Evolutionary conservation across 2,329 filamentous ascomycete genomes (phyloP).

Genomic region (Sarocladium kiliense): DNA sequence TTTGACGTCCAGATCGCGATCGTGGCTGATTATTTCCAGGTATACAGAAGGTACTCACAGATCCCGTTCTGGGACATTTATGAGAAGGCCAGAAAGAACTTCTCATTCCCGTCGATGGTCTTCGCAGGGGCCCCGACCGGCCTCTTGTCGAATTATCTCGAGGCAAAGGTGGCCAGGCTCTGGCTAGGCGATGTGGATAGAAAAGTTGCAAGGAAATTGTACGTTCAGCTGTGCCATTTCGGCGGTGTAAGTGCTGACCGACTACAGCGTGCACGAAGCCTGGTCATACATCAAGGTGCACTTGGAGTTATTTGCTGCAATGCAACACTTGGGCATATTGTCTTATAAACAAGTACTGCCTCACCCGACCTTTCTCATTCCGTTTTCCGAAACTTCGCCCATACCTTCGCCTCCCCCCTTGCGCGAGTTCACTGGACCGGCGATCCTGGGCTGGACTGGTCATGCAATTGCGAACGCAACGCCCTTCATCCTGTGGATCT

Average conservation of each 20-base stretch:
- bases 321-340: conserved; percentile 47
- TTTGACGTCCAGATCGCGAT: background rate
- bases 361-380: conserved; percentile 44
- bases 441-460: conserved; percentile 39
- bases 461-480: conserved; percentile 34
- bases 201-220: background rate
- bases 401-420: conserved; percentile 41
- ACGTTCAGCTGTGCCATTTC: background rate
- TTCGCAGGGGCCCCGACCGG: conserved; percentile 27
- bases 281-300: conserved; percentile 43
- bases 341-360: conserved; percentile 38
- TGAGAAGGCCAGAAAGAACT: conserved; percentile 19
- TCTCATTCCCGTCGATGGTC: conserved; percentile 25
- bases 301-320: conserved; percentile 44
- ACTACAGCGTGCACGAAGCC: conserved; percentile 22
- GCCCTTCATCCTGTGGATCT: conserved; percentile 43
- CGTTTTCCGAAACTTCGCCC: conserved; percentile 47
- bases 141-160: conserved; percentile 23
- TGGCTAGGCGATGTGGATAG: conserved; percentile 15
- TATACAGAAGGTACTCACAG: conserved; percentile 45
- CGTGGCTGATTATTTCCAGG: conserved; percentile 26
- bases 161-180: conserved; percentile 19
- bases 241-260: background rate
- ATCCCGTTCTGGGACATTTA: conserved; percentile 43
- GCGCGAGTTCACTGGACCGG: conserved; percentile 28